phyloP scores from a whole-genome alignment of 2,329 filamentous ascomycete genomes.

The Pseudofabraea citricarpa region DNA sequence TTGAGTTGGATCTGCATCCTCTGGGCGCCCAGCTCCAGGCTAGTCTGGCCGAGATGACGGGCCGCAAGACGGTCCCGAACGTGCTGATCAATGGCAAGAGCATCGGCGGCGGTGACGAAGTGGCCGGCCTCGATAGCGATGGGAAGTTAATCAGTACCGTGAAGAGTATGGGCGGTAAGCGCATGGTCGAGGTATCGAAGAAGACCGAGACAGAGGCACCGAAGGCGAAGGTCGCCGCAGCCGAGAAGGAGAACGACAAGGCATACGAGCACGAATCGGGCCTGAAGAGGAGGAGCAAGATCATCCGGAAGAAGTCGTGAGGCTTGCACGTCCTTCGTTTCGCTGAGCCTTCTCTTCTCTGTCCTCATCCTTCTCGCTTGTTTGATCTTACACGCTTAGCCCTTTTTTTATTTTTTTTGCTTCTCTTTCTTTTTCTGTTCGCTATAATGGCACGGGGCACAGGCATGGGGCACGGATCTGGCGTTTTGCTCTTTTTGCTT shows the following conservation, averaged over 20 bases:
- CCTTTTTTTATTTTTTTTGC: too few relatives aligned
- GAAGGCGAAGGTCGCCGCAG: background rate
- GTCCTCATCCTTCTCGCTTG: too few relatives aligned
- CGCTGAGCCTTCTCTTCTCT: too few relatives aligned
- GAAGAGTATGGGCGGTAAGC: slow-evolving; percentile 1
- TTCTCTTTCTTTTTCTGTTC: too few relatives aligned
- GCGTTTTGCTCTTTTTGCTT: too few relatives aligned
- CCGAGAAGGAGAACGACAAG: background rate
- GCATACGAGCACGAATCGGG: background rate
- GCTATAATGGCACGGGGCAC: too few relatives aligned
- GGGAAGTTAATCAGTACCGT: slow-evolving; percentile 57
- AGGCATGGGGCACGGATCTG: too few relatives aligned
- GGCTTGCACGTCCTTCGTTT: too few relatives aligned
- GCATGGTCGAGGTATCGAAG: background rate
- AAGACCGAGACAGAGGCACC: background rate
- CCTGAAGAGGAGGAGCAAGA: background rate
- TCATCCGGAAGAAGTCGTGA: too few relatives aligned
- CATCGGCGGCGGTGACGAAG: slow-evolving; percentile 86
- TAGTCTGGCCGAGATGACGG: slow-evolving; percentile 67
- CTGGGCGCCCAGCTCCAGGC: slow-evolving; percentile 70
- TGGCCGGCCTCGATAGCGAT: slow-evolving; percentile 64
- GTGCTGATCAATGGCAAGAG: slow-evolving; percentile 82
- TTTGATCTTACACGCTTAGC: too few relatives aligned
- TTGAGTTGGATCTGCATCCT: slow-evolving; percentile 82
- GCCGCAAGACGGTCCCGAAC: slow-evolving; percentile 84